Evolutionary conservation across 2,329 filamentous ascomycete genomes (phyloP).

Genomic region (Rutstroemia sp.): DNA sequence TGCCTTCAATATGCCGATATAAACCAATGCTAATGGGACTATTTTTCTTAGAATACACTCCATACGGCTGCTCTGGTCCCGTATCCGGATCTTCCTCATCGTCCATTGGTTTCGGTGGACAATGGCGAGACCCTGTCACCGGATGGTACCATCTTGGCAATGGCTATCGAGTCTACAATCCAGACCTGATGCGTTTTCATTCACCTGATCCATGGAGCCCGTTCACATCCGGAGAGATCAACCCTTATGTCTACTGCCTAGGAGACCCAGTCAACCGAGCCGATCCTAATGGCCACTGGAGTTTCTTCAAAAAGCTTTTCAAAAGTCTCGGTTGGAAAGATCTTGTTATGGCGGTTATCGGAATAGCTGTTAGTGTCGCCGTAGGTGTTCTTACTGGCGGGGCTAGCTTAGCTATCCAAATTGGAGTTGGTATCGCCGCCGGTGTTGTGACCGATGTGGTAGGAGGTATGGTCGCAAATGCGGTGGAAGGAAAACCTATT

Average conservation of each 20-base stretch:
- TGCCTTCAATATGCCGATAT: too few species aligned
- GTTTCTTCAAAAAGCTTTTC: not conserved
- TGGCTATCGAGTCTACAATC: constrained; percentile 4
- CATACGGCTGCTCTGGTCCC: not conserved
- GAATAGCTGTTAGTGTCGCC: constrained; percentile 2
- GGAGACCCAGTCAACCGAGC: constrained; percentile 4
- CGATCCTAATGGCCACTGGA: constrained; percentile 3
- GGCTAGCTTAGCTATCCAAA: constrained; percentile 2
- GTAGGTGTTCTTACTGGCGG: constrained; percentile 2
- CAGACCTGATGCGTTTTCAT: not conserved
- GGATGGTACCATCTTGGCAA: constrained; percentile 8
- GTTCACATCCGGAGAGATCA: constrained; percentile 4
- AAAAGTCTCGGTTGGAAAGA: not conserved
- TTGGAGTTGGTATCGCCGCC: constrained; percentile 3
- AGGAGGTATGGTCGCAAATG: not conserved
- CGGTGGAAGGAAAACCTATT: not conserved
- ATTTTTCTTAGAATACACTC: not conserved
- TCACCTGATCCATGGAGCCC: constrained; percentile 4
- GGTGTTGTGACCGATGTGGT: not conserved
- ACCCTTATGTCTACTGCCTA: constrained; percentile 6
- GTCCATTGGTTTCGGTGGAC: constrained; percentile 3
- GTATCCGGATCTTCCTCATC: not conserved
- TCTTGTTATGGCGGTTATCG: not conserved
- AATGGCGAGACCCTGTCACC: constrained; percentile 5
- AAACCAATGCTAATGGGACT: too few species aligned